These are phyloP conservation scores for Mortierella alpina DNA, from an alignment of 192 early-diverging fungal species.

Conservation along the genomic window DNA sequence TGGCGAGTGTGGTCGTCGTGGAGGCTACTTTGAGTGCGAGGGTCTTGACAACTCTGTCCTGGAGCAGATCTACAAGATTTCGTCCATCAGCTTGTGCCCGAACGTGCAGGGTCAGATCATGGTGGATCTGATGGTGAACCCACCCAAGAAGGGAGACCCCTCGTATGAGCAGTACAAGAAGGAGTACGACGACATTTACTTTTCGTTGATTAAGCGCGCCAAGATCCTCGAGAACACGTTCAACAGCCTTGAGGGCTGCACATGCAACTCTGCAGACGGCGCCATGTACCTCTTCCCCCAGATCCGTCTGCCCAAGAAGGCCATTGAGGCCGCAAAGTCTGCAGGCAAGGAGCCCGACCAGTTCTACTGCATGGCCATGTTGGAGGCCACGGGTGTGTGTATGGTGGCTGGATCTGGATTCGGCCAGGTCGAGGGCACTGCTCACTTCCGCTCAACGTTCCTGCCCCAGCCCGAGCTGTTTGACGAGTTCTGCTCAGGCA, in stretches of 20 bases:
- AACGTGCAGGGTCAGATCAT: constrained; percentile 96
- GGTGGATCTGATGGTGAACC: constrained; percentile 93
- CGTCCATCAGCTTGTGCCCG: constrained; percentile 91
- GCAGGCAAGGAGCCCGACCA: constrained; percentile 81
- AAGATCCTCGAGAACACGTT: constrained; percentile 77
- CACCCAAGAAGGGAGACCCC: constrained; percentile 83
- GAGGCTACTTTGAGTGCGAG: constrained; percentile 96
- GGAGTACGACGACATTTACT: constrained; percentile 80
- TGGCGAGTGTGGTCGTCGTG: constrained; percentile 97
- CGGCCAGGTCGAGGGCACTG: constrained; percentile 87
- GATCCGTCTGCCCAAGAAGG: constrained; percentile 78
- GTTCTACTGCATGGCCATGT: constrained; percentile 91
- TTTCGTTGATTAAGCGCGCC: constrained; percentile 84
- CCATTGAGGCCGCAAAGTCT: constrained; percentile 78
- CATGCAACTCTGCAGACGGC: constrained; percentile 89
- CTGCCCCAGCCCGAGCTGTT: constrained; percentile 93
- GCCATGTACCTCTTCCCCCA: constrained; percentile 98
- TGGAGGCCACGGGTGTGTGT: constrained; percentile 96
- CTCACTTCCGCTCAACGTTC: constrained; percentile 97
- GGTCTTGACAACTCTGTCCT: constrained; percentile 81
- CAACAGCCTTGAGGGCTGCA: constrained; percentile 84
- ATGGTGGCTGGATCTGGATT: constrained; percentile 96
- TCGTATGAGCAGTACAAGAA: constrained; percentile 78
- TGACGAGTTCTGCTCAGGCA: constrained; percentile 84
- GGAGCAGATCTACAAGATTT: constrained; percentile 92